Base-by-base conservation (phyloP, 768 basidiomycete species). In the Tulasnella sp. region DNA sequence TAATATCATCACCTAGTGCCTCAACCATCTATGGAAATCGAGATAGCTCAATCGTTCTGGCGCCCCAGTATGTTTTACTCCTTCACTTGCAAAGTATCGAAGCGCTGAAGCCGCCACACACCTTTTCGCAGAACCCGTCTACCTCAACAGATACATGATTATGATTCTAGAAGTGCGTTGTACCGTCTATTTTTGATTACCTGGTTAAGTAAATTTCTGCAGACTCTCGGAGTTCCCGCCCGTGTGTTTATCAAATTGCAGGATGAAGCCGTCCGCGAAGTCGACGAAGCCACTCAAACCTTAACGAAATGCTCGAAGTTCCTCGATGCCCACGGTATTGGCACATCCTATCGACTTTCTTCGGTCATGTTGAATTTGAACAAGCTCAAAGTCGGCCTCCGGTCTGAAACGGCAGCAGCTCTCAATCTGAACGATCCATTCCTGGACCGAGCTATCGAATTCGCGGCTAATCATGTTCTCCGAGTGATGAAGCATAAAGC, bases 41-140 rank as follows among this genome's bases (percentile, higher is more conserved):
- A 92, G 81, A 88, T 93, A 67, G 91, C 91, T 0, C 83, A 85
- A 38, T 86, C 88, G 5, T 93, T 92, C 81, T 86, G 89, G 79
- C 84, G 85, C 52, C 91, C 90, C 1, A 86, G 87, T 9, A 80
- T 82, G 7, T 90, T 31, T 8, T 7, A 17, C 31, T 42, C 67
- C 6, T 38, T 68, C 22, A 6, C 25, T 76, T 34, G 49, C n/a
- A 29, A n/a, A 22, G n/a, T n/a, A n/a, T n/a, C n/a, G n/a, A n/a
- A n/a, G n/a, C n/a, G n/a, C n/a, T n/a, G n/a, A n/a, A n/a, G n/a
- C n/a, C n/a, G n/a, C 17, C 19, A 29, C 45, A 9, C 73, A 1
- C 6, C 22, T 34, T 8, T 34, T 11, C 6, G 39, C 9, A 76
- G 75, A 78, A 15, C 76, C 78, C 9, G 74, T 79, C 6, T 81